Evolutionary conservation across 2,329 filamentous ascomycete species (phyloP).

Genomic region (Stagonosporopsis chrysanthemi): DNA sequence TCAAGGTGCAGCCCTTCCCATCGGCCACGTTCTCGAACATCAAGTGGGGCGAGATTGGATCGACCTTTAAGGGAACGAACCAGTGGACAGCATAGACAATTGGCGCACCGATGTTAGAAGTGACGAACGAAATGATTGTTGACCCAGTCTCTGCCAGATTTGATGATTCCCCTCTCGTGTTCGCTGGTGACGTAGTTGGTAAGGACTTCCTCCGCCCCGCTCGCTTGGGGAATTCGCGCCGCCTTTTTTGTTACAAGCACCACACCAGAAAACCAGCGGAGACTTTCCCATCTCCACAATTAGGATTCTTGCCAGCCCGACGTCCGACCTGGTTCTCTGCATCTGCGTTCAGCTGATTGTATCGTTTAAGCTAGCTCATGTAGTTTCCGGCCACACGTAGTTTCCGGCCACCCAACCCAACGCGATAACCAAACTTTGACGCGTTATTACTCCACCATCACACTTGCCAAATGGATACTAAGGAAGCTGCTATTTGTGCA

Average conservation of each 20-base stretch:
- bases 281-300: neutral
- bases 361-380: too few relatives aligned
- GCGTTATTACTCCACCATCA: too few relatives aligned
- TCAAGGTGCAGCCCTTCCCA: constrained; percentile 57
- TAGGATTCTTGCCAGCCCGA: neutral
- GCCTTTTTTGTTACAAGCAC: neutral
- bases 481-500: too few relatives aligned
- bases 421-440: too few relatives aligned
- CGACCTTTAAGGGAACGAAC: constrained; percentile 53
- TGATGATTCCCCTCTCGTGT: too few relatives aligned
- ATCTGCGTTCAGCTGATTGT: neutral
- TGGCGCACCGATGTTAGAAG: neutral
- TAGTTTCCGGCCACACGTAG: too few relatives aligned
- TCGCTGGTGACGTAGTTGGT: neutral
- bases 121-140: neutral
- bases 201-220: neutral
- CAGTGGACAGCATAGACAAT: constrained; percentile 27
- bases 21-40: constrained; percentile 65
- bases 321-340: neutral
- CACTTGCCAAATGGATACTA: too few relatives aligned
- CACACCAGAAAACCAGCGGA: constrained; percentile 3
- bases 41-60: constrained; percentile 67
- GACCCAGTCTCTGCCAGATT: neutral
- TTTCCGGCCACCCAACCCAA: too few relatives aligned
- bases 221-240: neutral